Base-by-base conservation (phyloP, 331 rosid genomes). In the Phaseolus coccineus region DNA sequence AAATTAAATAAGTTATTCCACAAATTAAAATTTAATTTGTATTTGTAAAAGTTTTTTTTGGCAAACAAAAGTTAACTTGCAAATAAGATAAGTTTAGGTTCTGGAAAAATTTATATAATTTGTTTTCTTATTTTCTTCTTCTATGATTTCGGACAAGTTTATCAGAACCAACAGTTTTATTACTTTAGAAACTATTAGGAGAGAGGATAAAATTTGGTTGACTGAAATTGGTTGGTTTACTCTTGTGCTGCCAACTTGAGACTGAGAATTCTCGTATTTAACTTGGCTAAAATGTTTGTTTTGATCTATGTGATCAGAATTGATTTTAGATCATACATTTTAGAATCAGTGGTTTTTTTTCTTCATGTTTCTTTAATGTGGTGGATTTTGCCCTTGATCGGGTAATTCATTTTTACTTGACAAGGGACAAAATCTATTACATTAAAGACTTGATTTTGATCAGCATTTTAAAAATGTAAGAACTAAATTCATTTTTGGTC, bases 251-350 rank as follows among this genome's bases (percentile, higher is more conserved):
- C 65, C 56, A 44, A 39, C 68, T 56, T 42, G 46, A 16, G 69
- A 31, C 22, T 25, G 70, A 6, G 44, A 82, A 39, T 64, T 24
- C 6, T 74, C 52, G 33, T 51, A 16, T 63, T 52, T 64, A n/a
- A 44, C 59, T 55, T 51, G 5, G 56, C 3, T 55, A 55, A 22
- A 55, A 22, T 7, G 31, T 55, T 5, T 8, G 46, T 56, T 56
- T 24, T 10, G 62, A 2, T 57, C 33, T 57, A 57, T 25, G 9
- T 57, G 16, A 4, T 24, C 2, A 57, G 25, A 9, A 57, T 25
- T 8, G 2, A 25, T 25, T 8, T 57, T 57, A 57, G 33, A 25
- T 4, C 4, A 0, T 25, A 57, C 16, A 25, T 57, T 25, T 24
- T 57, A 57, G 9, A 25, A 57, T 8, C 4, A 9, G 31, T 57